Evolutionary conservation across 352 stramenopile species (phyloP), one percentile per base, ranked within the genome.

Genomic region (Aphanomyces cochlioides): DNA sequence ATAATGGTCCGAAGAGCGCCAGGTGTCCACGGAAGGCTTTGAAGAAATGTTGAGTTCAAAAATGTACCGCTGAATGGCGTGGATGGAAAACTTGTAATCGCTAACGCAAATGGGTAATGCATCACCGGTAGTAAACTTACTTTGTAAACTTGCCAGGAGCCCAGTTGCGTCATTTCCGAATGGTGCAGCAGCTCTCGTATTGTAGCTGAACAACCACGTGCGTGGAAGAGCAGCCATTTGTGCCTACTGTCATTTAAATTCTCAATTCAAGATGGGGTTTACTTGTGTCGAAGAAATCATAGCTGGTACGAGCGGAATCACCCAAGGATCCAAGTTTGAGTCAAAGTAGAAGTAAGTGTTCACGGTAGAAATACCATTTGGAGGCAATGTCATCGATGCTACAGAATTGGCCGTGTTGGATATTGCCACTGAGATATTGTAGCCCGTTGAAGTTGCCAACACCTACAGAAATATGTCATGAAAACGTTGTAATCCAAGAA

Each of bases 291-390:
- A 7, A 3, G 63, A 41, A 12, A 69, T 19, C 63, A 69, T 43
- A 7, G 63, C 63, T n/a, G 63, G 63, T 39, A 69, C 15, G 15
- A 69, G 50, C 50, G 63, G 63, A 12, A 56, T 21, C 7, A 57
- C 4, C 6, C 43, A 38, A 41, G 13, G 13, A 13, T 69, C 63
- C 4, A 69, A 39, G 38, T 56, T 69, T 17, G 43, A 17, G 45
- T 69, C 63, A 54, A 69, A 59, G 50, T 69, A 69, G 3, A 69
- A 36, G 39, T 58, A 69, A 34, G 63, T 41, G n/a, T 69, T 53
- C 15, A 69, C 43, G 36, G 45, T 7, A 7, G 47, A 12, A 7
- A 53, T 3, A 12, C 8, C 21, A 12, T 17, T 6, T 8, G 36
- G 21, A n/a, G 41, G 38, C 10, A 60, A 17, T 39, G 37, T 4